Conservation (phyloP, 495 filamentous ascomycete genomes). For the Lepraria neglecta region DNA sequence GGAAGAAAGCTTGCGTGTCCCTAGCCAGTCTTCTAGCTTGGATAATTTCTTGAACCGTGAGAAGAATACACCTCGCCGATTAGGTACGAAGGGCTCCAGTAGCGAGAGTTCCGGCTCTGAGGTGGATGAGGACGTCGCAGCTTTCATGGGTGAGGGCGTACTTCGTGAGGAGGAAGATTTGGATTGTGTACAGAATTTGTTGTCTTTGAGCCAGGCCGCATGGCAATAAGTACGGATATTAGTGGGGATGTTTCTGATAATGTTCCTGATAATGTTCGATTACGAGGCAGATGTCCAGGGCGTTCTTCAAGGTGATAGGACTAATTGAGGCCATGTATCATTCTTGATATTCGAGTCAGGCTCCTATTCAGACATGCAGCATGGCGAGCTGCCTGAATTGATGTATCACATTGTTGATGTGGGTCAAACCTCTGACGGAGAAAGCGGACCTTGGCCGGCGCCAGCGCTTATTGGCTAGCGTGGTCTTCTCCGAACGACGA, state of each 20-base stretch:
- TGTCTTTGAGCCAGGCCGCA: constrained; percentile 65
- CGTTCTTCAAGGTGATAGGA: constrained; percentile 1
- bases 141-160: constrained; percentile 63
- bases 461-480: too few relatives aligned
- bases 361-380: background rate
- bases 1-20: constrained; percentile 38
- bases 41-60: constrained; percentile 17
- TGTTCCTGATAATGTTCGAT: background rate
- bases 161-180: constrained; percentile 59
- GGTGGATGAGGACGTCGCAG: constrained; percentile 53
- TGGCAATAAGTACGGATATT: constrained; percentile 42
- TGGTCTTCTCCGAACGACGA: too few relatives aligned
- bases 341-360: background rate
- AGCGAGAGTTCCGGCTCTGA: constrained; percentile 34
- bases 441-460: too few relatives aligned
- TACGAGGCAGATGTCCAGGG: background rate
- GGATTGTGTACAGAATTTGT: constrained; percentile 70
- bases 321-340: background rate
- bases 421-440: too few relatives aligned
- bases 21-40: constrained; percentile 26
- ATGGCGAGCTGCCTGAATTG: too few relatives aligned
- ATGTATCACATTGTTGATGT: too few relatives aligned
- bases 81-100: constrained; percentile 2
- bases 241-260: constrained; percentile 17
- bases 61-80: background rate